These are phyloP conservation scores for Raphanus hybrid DNA, from an alignment of 441 rosid genomes.

Conservation along the genomic window DNA sequence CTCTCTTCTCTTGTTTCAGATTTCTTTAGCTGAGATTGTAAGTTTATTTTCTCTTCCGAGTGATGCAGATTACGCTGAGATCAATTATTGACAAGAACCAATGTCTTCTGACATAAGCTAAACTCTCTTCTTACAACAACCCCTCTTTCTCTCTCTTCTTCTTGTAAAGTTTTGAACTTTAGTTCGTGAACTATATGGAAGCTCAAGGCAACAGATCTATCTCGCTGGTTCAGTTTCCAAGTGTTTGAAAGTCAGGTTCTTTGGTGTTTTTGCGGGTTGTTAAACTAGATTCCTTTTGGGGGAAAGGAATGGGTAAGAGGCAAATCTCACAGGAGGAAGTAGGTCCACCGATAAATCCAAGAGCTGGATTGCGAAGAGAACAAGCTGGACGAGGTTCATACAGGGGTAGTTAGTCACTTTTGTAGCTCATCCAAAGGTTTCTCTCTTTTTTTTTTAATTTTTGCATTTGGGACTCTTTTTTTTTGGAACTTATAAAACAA, in stretches of 20 bases:
- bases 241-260: constrained; percentile 34
- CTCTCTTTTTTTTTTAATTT: constrained; percentile 10
- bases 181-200: constrained; percentile 44
- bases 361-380: constrained; percentile 88
- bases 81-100: constrained; percentile 46
- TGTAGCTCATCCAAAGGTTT: constrained; percentile 21
- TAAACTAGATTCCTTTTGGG: constrained; percentile 18
- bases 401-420: constrained; percentile 80
- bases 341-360: constrained; percentile 85
- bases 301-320: constrained; percentile 82
- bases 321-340: constrained; percentile 73
- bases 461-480: constrained; percentile 1
- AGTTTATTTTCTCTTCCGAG: neutral
- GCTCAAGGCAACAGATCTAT: constrained; percentile 32
- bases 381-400: constrained; percentile 99
- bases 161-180: constrained; percentile 20
- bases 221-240: constrained; percentile 39
- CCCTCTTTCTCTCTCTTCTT: neutral
- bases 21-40: constrained; percentile 30
- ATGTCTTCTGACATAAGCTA: constrained; percentile 98
- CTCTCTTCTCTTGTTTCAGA: constrained; percentile 6
- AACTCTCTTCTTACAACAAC: constrained; percentile 23
- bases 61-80: constrained; percentile 39
- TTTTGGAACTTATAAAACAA: constrained; percentile 32
- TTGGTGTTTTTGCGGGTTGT: constrained; percentile 26